These are phyloP conservation scores for Millerago galiae DNA, from an alignment of 805 yeast genomes.

Conservation along the genomic window DNA sequence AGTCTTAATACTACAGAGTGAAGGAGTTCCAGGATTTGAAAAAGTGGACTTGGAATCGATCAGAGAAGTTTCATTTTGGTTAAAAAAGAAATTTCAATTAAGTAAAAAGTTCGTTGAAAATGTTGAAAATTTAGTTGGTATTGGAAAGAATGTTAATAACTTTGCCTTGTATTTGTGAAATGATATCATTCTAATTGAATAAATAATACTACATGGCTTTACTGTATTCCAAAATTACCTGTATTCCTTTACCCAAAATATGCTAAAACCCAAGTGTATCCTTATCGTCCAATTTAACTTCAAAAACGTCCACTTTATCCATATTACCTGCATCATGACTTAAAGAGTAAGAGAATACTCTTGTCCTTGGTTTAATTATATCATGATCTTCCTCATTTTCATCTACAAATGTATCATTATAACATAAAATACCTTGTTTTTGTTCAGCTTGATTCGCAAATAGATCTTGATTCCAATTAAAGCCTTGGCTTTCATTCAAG, in stretches of 20 bases:
- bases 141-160: slow-evolving; percentile 19
- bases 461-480: slow-evolving; percentile 68
- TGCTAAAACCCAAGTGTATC: slow-evolving; percentile 5
- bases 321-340: slow-evolving; percentile 13
- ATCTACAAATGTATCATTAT: slow-evolving; percentile 22
- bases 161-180: slow-evolving; percentile 19
- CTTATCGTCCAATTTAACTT: slow-evolving; percentile 17
- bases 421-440: slow-evolving; percentile 33
- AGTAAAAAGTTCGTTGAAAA: slow-evolving; percentile 6
- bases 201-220: not conserved
- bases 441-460: slow-evolving; percentile 72
- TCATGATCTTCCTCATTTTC: slow-evolving; percentile 1
- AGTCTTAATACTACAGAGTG: slow-evolving; percentile 39
- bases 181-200: no score
- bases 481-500: slow-evolving; percentile 63
- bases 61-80: slow-evolving; percentile 8
- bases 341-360: slow-evolving; percentile 10
- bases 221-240: not conserved
- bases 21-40: slow-evolving; percentile 58
- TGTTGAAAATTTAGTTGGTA: slow-evolving; percentile 6
- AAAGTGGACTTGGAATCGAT: slow-evolving; percentile 37
- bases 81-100: slow-evolving; percentile 5
- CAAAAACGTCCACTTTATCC: slow-evolving; percentile 19
- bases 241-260: not conserved
- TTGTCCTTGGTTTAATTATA: not conserved